Evolutionary conservation across 345 rosid genomes (phyloP).

Genomic region (Syzygium oleosum): DNA sequence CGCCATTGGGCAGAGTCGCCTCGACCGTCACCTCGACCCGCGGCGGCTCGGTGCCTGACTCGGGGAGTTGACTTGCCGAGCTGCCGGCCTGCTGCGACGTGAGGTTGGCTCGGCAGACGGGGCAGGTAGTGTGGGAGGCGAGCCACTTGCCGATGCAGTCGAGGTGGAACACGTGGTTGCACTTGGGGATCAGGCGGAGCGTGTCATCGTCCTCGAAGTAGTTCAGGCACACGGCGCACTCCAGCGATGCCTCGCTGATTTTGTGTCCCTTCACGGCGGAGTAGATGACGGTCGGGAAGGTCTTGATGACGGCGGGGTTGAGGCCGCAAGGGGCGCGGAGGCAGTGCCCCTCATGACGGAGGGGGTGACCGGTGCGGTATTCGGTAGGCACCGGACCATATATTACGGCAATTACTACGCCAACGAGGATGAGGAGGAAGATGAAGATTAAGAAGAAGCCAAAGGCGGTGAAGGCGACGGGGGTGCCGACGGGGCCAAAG

Average conservation of each 20-base stretch:
- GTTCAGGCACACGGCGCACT: conserved; percentile 45
- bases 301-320: conserved; percentile 31
- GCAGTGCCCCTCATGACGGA: neutral
- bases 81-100: conserved; percentile 20
- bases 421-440: too few relatives aligned
- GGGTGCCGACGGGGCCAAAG: too few relatives aligned
- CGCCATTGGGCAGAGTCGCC: conserved; percentile 23
- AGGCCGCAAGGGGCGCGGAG: conserved; percentile 21
- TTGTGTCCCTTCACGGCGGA: conserved; percentile 40
- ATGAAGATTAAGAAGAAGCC: too few relatives aligned
- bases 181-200: conserved; percentile 78
- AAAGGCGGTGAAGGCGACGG: neutral
- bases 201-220: conserved; percentile 20
- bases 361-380: too few relatives aligned
- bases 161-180: conserved; percentile 84
- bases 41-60: conserved; percentile 2
- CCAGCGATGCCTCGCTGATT: conserved; percentile 31
- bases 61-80: neutral
- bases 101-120: conserved; percentile 87
- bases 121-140: conserved; percentile 72
- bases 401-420: too few relatives aligned
- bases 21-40: conserved; percentile 20
- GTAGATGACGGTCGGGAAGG: conserved; percentile 47
- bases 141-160: conserved; percentile 89
- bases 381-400: too few relatives aligned